Evolutionary conservation across 2,329 filamentous ascomycete genomes (phyloP).

Genomic region (Mollisia scopiformis): DNA sequence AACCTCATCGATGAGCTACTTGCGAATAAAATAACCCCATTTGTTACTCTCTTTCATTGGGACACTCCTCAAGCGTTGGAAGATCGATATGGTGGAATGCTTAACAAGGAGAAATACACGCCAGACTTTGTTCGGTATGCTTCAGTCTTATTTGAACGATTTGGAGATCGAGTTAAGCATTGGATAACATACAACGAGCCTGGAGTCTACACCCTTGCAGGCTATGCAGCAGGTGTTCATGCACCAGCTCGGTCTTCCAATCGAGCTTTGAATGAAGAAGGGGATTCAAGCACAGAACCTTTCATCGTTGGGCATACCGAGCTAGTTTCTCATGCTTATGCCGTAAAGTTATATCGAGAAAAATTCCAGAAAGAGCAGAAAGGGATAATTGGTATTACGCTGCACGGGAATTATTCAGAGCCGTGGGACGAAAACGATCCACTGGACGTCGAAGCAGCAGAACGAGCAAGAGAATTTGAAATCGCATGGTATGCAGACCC

Average conservation of each 20-base stretch:
- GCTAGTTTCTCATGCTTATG: conserved; percentile 77
- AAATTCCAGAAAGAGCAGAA: conserved; percentile 74
- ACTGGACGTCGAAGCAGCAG: conserved; percentile 70
- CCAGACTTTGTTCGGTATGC: conserved; percentile 81
- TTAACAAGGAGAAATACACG: conserved; percentile 79
- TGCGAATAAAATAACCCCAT: conserved; percentile 74
- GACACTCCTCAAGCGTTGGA: conserved; percentile 80
- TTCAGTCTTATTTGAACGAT: conserved; percentile 71
- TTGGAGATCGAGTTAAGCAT: conserved; percentile 72
- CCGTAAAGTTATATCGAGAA: conserved; percentile 78
- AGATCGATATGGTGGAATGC: conserved; percentile 76
- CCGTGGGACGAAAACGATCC: conserved; percentile 80
- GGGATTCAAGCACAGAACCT: conserved; percentile 75
- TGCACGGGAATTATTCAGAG: conserved; percentile 68
- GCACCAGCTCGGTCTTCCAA: conserved; percentile 81
- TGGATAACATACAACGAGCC: conserved; percentile 93
- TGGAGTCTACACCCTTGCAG: conserved; percentile 80
- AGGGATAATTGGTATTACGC: conserved; percentile 81
- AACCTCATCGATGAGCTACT: conserved; percentile 77
- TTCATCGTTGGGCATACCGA: conserved; percentile 83
- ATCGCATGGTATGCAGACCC: conserved; percentile 88
- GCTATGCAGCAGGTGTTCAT: conserved; percentile 75
- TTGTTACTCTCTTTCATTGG: conserved; percentile 86
- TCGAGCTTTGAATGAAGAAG: conserved; percentile 66
- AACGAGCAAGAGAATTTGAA: conserved; percentile 81